phyloP scores from a whole-genome alignment of 2,329 filamentous ascomycete genomes.

The Ceratocystis papillata region DNA sequence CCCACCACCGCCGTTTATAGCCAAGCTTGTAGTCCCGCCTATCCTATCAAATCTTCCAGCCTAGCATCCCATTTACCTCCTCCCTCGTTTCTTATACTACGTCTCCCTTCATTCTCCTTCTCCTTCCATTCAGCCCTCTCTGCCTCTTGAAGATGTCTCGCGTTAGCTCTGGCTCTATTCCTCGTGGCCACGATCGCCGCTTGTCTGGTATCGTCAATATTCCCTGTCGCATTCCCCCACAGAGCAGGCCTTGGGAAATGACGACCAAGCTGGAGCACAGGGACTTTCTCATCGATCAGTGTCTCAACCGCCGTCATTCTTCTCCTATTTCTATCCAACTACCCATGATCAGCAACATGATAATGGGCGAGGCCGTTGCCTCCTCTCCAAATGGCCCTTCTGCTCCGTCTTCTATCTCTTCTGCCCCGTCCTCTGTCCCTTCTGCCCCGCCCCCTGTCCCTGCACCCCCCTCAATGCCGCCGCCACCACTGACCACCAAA shows the following conservation, averaged over 20 bases:
- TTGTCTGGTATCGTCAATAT: slow-evolving; percentile 11
- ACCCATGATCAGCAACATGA: slow-evolving; percentile 11
- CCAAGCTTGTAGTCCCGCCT: background rate
- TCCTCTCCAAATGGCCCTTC: background rate
- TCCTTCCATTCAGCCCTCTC: background rate
- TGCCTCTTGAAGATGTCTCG: background rate
- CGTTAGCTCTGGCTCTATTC: background rate
- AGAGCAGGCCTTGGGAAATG: slow-evolving; percentile 21
- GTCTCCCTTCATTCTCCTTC: background rate
- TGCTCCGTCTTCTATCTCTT: background rate
- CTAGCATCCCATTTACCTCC: too few species aligned
- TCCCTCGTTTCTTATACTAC: background rate
- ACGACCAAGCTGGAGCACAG: slow-evolving; percentile 16
- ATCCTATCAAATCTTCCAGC: background rate
- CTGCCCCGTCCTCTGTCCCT: background rate
- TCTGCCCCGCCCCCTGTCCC: too few species aligned
- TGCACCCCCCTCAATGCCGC: background rate
- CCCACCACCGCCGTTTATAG: background rate
- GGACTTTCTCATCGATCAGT: slow-evolving; percentile 21
- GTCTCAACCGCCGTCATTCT: slow-evolving; percentile 12
- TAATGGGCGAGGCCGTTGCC: background rate
- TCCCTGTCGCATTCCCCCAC: slow-evolving; percentile 16
- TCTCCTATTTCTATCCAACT: slow-evolving; percentile 11
- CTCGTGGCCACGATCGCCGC: slow-evolving; percentile 9
- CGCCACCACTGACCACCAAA: background rate